Percentiles rank a stretch among this genome's conserved stretches.
Conservation (phyloP, 208 protist genomes). For the Blechomonas ayalai region DNA sequence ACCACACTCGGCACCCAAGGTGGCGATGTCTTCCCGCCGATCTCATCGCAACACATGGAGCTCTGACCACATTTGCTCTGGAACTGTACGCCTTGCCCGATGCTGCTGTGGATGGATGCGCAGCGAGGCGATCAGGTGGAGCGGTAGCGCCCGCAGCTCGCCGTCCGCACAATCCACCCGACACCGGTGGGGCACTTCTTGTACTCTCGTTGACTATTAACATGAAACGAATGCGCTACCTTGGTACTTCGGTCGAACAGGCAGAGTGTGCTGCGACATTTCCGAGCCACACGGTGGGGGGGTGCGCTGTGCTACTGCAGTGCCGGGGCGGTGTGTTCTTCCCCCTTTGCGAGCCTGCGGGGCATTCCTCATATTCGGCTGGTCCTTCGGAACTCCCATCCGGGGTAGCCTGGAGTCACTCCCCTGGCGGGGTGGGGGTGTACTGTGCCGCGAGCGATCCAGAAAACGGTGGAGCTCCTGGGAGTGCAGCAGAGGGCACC, state of each 20-base stretch:
- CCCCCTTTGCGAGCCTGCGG: slow-evolving; percentile 15
- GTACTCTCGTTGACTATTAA: slow-evolving; percentile 31
- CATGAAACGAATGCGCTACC: slow-evolving; percentile 28
- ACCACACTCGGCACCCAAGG: slow-evolving; percentile 27
- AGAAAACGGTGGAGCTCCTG: not conserved
- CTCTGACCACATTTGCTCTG: slow-evolving; percentile 14
- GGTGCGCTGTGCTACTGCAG: slow-evolving; percentile 24
- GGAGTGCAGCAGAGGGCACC: not conserved
- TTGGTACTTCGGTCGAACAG: slow-evolving; percentile 29
- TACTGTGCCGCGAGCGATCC: too few species aligned
- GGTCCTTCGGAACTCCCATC: too few species aligned
- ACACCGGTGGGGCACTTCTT: slow-evolving; percentile 24
- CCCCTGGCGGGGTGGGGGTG: too few species aligned
- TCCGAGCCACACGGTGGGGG: slow-evolving; percentile 14
- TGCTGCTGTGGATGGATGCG: too few species aligned
- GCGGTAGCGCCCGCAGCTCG: slow-evolving; percentile 3
- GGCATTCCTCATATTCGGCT: too few species aligned
- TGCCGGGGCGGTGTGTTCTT: slow-evolving; percentile 50
- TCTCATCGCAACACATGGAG: not conserved
- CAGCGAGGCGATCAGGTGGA: too few species aligned
- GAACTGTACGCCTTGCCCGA: slow-evolving; percentile 27
- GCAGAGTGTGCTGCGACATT: slow-evolving; percentile 20
- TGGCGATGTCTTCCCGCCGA: slow-evolving; percentile 23
- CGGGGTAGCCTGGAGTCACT: too few species aligned
- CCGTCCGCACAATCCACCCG: too few species aligned